These are phyloP conservation scores for Cystobasidium ongulense DNA, from an alignment of 768 basidiomycete genomes.

Conservation along the genomic window DNA sequence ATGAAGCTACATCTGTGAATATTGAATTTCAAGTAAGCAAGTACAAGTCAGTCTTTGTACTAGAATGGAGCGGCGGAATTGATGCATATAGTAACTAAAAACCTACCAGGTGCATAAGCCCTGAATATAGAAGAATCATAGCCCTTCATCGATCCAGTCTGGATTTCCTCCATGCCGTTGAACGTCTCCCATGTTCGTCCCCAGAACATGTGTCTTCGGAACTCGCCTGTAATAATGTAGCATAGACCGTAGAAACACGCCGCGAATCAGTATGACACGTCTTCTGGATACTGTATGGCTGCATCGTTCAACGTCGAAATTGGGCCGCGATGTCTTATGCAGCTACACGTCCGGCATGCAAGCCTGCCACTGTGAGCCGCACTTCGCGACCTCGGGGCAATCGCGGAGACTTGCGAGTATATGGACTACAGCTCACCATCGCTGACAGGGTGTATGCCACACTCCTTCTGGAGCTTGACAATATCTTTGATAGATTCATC, in stretches of 20 bases:
- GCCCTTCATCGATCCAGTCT: conserved; percentile 27
- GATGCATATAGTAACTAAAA: too few species aligned
- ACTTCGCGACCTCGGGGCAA: too few species aligned
- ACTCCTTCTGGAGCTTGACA: conserved; percentile 31
- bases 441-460: conserved; percentile 25
- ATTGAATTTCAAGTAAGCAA: too few species aligned
- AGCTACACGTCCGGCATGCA: neutral
- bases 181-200: conserved; percentile 20
- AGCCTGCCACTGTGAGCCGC: too few species aligned
- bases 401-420: neutral
- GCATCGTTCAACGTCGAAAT: neutral
- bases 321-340: neutral
- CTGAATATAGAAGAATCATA: conserved; percentile 31
- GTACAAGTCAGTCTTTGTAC: neutral
- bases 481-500: conserved; percentile 25
- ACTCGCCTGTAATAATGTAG: conserved; percentile 1
- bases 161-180: conserved; percentile 30
- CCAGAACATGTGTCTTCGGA: conserved; percentile 18
- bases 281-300: too few species aligned
- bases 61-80: too few species aligned
- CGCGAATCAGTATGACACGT: too few species aligned
- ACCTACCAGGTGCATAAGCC: conserved; percentile 21
- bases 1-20: neutral
- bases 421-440: conserved; percentile 24
- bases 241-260: too few species aligned